phyloP scores from a whole-genome alignment of 345 rosid species.

The Leavenworthia alabamica region DNA sequence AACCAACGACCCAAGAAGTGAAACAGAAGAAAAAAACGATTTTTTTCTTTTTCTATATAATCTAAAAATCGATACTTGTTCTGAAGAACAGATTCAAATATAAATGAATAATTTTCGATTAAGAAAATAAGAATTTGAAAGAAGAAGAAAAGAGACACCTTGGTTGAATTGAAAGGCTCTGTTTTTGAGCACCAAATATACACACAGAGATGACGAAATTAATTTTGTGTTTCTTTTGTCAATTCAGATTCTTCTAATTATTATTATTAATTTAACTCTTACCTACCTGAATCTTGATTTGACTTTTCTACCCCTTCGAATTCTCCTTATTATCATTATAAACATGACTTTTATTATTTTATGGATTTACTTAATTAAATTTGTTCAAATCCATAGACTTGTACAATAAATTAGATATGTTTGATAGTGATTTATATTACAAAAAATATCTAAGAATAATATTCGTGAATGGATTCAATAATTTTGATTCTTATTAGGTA shows the following conservation, averaged over 20 bases:
- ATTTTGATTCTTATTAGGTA: conserved; percentile 15
- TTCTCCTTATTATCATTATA: not conserved
- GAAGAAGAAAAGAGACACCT: conserved; percentile 15
- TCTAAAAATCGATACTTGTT: not conserved
- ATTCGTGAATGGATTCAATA: conserved; percentile 19
- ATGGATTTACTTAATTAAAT: not conserved
- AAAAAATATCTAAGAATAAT: not conserved
- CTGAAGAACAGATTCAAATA: conserved; percentile 18
- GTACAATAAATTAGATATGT: not conserved
- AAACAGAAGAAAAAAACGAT: not conserved
- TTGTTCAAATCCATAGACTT: not conserved
- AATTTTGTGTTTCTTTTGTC: conserved; percentile 1
- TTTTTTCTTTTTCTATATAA: not conserved
- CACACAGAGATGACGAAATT: not conserved
- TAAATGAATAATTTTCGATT: conserved; percentile 1
- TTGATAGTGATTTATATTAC: not conserved
- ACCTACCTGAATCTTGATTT: conserved; percentile 6
- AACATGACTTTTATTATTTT: conserved; percentile 14
- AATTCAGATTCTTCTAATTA: conserved; percentile 1
- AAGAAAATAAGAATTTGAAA: not conserved
- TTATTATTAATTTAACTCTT: no score
- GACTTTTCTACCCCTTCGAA: conserved; percentile 23
- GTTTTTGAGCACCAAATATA: conserved; percentile 26
- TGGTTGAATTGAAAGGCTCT: conserved; percentile 17
- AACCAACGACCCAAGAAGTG: conserved; percentile 6